Percentiles rank a stretch among this genome's conserved stretches.
phyloP scores from a whole-genome alignment of 2,329 filamentous ascomycete genomes.

The Aureobasidium uvarum region DNA sequence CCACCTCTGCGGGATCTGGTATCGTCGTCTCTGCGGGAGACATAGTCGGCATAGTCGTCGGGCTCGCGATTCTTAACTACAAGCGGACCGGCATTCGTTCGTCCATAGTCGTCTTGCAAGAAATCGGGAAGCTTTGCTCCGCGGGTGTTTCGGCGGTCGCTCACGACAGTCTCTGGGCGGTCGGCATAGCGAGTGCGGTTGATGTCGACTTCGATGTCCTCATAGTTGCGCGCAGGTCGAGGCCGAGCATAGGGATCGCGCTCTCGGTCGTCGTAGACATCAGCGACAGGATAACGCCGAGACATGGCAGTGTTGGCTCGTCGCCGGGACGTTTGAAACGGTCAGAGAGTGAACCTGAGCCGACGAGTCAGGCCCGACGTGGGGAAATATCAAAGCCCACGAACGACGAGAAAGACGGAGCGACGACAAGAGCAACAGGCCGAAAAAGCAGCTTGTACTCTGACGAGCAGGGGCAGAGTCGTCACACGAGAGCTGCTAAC shows the following conservation, averaged over 20 bases:
- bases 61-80: slow-evolving; percentile 48
- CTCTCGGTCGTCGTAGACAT: slow-evolving; percentile 51
- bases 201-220: slow-evolving; percentile 52
- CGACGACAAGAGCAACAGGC: background rate
- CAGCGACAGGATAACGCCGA: slow-evolving; percentile 25
- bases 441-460: background rate
- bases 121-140: slow-evolving; percentile 50
- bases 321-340: slow-evolving; percentile 24
- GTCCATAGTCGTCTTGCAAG: slow-evolving; percentile 51
- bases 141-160: slow-evolving; percentile 39
- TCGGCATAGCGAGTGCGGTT: slow-evolving; percentile 35
- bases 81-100: slow-evolving; percentile 45
- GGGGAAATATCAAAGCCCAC: slow-evolving; percentile 6
- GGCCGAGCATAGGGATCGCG: slow-evolving; percentile 42
- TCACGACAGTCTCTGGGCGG: slow-evolving; percentile 33
- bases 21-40: slow-evolving; percentile 17
- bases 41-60: slow-evolving; percentile 37
- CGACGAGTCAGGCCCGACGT: slow-evolving; percentile 7
- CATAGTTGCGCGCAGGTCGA: slow-evolving; percentile 47
- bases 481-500: slow-evolving; percentile 10
- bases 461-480: background rate
- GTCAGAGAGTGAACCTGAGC: slow-evolving; percentile 9
- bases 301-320: slow-evolving; percentile 23
- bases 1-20: slow-evolving; percentile 26
- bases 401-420: background rate